Conservation (phyloP, 2,329 filamentous ascomycete species). For the Aspergillus sp. region DNA sequence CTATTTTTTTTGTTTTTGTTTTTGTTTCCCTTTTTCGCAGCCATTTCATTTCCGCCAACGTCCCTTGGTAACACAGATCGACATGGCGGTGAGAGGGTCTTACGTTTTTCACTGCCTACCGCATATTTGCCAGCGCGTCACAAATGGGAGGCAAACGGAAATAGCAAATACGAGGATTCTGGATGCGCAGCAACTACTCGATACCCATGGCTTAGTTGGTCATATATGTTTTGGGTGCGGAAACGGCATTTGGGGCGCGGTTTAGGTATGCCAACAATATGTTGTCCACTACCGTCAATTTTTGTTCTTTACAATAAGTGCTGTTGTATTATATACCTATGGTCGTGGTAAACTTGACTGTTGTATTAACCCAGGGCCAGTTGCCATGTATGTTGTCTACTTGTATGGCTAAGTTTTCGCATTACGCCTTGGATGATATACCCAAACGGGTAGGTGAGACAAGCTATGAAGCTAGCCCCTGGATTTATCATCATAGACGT, state of each 20-base stretch:
- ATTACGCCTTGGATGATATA: neutral
- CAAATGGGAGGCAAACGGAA: neutral
- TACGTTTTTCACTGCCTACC: neutral
- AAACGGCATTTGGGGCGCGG: neutral
- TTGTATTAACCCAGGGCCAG: neutral
- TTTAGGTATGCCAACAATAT: neutral
- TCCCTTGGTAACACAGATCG: neutral
- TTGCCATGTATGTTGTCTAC: neutral
- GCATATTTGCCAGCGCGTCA: neutral
- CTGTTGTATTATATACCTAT: conserved; percentile 1
- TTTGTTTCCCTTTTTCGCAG: conserved; percentile 14
- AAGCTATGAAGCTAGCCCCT: neutral
- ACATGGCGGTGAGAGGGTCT: neutral
- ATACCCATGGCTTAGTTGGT: conserved; percentile 31
- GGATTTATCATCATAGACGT: neutral
- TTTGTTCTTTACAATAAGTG: neutral
- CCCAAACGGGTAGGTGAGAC: neutral
- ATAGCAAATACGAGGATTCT: conserved; percentile 9
- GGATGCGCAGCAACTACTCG: conserved; percentile 24
- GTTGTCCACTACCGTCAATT: neutral
- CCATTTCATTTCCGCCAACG: neutral
- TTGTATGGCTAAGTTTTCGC: neutral
- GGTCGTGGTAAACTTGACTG: neutral
- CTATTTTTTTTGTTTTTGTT: conserved; percentile 9
- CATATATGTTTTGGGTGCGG: conserved; percentile 7